Base-by-base conservation (phyloP, 495 filamentous ascomycete genomes). In the Haplographium delicatum region DNA sequence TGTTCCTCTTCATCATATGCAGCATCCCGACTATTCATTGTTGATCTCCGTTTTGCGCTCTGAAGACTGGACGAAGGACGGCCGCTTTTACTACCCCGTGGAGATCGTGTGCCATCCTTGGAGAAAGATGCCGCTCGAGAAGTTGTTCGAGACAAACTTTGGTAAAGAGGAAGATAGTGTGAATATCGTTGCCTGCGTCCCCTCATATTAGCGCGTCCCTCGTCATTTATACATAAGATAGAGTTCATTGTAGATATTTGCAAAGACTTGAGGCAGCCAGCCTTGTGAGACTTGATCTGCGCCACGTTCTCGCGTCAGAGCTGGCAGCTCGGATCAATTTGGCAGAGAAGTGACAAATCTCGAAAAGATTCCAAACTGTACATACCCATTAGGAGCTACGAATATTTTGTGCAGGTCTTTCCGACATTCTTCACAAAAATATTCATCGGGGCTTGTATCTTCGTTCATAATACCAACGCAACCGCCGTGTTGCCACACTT, bases 401-500 rank as follows among this genome's bases (percentile, higher is more conserved):
- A 76, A 82, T 51, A 93, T 82, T 58, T 79, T 88, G 73, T 99
- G 93, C 44, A 95, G 75, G 61, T 96, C 91, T 64, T 86, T 85
- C 56, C 86, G 83, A 66, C 93, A 99, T 67, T 86, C 76, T 71
- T 99, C 93, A 68, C 93, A 99, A 64, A 89, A 97, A 73, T 99
- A 99, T 69, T 96, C 88, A 38, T 97, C 91, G 26, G 91, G 94
- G 62, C 85, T 91, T 64, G 83, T 82, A 46, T 86, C 83, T 65
- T 91, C 89, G 54, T 95, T 89, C 76, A 89, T 90, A 57, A 99
- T 96, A 30, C 93, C 93, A 43, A 99, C 94, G 68, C 93, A 99
- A 49, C 89, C 90, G 62, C 93, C 94, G 61, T 99, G 93, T 62
- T 99, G 93, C 93, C 93, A 99, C 47, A 96, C 93, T 65, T 96